phyloP scores from a whole-genome alignment of 2,329 filamentous ascomycete genomes.

The Xylariaceae sp. region DNA sequence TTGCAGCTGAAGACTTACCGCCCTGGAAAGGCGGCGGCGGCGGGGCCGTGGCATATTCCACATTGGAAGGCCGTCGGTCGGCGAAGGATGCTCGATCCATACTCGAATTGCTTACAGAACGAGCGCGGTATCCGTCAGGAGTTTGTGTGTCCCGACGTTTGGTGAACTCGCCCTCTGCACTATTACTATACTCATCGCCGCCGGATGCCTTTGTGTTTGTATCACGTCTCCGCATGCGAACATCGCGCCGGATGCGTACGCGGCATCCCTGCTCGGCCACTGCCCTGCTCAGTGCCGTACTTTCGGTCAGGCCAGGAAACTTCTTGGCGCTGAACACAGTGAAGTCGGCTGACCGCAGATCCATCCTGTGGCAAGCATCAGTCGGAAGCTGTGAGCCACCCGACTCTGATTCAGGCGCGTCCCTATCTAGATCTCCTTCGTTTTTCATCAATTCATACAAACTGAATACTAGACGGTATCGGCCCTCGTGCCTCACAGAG shows the following conservation, averaged over 20 bases:
- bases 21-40: slow-evolving; percentile 29
- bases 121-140: slow-evolving; percentile 31
- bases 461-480: slow-evolving; percentile 86
- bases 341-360: slow-evolving; percentile 84
- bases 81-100: slow-evolving; percentile 29
- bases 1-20: slow-evolving; percentile 22
- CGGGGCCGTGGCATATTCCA: slow-evolving; percentile 29
- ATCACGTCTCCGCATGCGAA: slow-evolving; percentile 82
- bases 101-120: slow-evolving; percentile 34
- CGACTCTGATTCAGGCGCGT: slow-evolving; percentile 39
- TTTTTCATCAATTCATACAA: slow-evolving; percentile 93
- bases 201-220: slow-evolving; percentile 59
- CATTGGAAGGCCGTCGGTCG: slow-evolving; percentile 31
- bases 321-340: slow-evolving; percentile 96
- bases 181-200: slow-evolving; percentile 44
- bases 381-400: slow-evolving; percentile 25
- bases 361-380: slow-evolving; percentile 77
- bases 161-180: slow-evolving; percentile 56
- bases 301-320: slow-evolving; percentile 89
- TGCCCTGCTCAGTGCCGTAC: slow-evolving; percentile 80
- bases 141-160: slow-evolving; percentile 31
- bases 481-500: slow-evolving; percentile 91
- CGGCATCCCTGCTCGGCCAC: slow-evolving; percentile 96
- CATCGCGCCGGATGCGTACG: slow-evolving; percentile 90
- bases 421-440: slow-evolving; percentile 67